Evolutionary conservation across 2,329 filamentous ascomycete genomes (phyloP), one percentile per base, ranked within the genome.

Genomic region (Daldinia sp.): DNA sequence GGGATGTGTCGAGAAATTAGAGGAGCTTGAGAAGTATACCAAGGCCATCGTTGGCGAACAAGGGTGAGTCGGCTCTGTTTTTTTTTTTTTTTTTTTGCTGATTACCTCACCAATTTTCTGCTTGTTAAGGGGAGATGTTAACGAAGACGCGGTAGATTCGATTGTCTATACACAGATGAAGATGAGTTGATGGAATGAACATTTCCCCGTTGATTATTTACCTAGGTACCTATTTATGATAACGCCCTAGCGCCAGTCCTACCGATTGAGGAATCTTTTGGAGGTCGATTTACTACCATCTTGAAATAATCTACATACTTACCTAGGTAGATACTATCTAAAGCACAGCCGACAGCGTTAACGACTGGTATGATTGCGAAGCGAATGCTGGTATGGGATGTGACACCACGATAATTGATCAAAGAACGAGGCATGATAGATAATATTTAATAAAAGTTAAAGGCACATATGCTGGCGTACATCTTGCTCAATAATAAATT

Each of bases 11-110:
- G 79, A 81, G 50, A 81, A 87, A 66, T 71, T 87, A 2, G 81
- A 85, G 67, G 79, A 82, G 60, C 72, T 88, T 47, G 82, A 86
- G 69, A 81, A 77, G 63, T 86, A 82, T 61, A 86, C 83, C 1
- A 87, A 86, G 72, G 79, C 82, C 47, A 85, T 87, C 65, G 81
- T 84, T 30, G 85, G 85, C 11, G 84, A 87, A 71, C 80, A 82
- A 68, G 79, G 80, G 77, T 81, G 67, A 68, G 74, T 57, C 60
- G 19, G 21, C 29, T 49, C 29, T 54, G 34, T n/a, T 19, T 29
- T 34, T 10, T 32, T n/a, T n/a, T 19, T 29, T 34, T 10, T 32
- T n/a, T 21, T 1, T 6, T 29, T 9, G 10, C 15, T 49, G 21
- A 21, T 9, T 9, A 47, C 10, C 7, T 8, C 23, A 11, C 10